Conservation (phyloP, 139 green algal species). For the Diplosphaera chodatii region DNA sequence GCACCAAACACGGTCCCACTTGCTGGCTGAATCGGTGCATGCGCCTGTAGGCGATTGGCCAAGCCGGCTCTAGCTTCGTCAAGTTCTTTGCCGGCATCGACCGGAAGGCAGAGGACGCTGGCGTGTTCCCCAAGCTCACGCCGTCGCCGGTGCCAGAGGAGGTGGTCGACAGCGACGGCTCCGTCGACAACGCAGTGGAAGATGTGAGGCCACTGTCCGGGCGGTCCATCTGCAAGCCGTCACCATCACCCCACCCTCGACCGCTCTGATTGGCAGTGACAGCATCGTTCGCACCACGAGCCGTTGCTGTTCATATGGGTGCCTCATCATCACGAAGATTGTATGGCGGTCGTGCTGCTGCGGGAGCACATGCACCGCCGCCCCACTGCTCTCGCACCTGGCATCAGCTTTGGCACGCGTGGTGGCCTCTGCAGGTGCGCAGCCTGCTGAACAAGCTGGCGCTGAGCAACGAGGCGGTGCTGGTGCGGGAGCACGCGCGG, state of each 20-base stretch:
- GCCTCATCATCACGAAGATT: too few relatives aligned
- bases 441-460: constrained; percentile 42
- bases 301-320: too few relatives aligned
- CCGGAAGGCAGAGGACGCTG: constrained; percentile 31
- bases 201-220: background rate
- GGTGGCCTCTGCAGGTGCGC: constrained; percentile 25
- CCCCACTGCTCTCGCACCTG: too few relatives aligned
- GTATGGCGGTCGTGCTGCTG: too few relatives aligned
- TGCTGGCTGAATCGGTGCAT: background rate
- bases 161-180: background rate
- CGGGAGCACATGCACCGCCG: too few relatives aligned
- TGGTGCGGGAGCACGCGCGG: constrained; percentile 58
- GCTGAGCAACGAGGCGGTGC: constrained; percentile 76
- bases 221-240: too few relatives aligned
- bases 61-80: constrained; percentile 9
- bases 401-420: too few relatives aligned
- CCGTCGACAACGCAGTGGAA: background rate
- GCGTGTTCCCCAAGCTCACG: constrained; percentile 39
- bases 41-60: background rate
- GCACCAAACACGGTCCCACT: background rate
- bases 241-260: too few relatives aligned
- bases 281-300: too few relatives aligned
- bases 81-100: constrained; percentile 26
- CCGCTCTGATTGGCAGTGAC: too few relatives aligned
- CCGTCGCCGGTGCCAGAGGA: constrained; percentile 14